Evolutionary conservation across 306 rosid genomes (phyloP).

Genomic region (Lablab purpureus): DNA sequence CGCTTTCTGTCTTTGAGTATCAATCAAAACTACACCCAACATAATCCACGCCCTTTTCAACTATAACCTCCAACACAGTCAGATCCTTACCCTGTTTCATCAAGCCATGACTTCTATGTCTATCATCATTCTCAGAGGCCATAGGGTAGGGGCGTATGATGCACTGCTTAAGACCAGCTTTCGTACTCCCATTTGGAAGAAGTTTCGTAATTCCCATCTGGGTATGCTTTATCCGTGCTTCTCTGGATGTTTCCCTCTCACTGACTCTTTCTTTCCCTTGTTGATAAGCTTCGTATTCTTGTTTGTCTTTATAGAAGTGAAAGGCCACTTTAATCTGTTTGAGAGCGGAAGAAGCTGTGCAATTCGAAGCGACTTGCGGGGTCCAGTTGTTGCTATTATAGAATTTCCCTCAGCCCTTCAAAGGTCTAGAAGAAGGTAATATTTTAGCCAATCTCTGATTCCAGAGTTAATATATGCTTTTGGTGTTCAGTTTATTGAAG

Average conservation of each 20-base stretch:
- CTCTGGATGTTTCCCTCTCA: not conserved
- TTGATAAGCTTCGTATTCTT: not conserved
- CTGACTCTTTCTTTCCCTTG: not conserved
- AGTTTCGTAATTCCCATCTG: slow-evolving; percentile 50
- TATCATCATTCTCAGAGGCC: slow-evolving; percentile 57
- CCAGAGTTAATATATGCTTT: not conserved
- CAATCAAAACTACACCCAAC: not conserved
- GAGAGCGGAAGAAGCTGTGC: slow-evolving; percentile 56
- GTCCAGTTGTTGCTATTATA: slow-evolving; percentile 50
- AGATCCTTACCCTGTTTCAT: slow-evolving; percentile 7
- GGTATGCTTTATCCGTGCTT: slow-evolving; percentile 54
- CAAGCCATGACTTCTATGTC: slow-evolving; percentile 57
- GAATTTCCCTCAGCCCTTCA: slow-evolving; percentile 32
- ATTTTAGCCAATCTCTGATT: slow-evolving; percentile 29
- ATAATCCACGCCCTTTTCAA: not conserved
- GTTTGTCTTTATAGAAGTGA: slow-evolving; percentile 47
- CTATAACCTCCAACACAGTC: not conserved
- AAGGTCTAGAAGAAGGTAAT: slow-evolving; percentile 59
- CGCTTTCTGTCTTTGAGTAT: not conserved
- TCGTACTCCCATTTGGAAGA: slow-evolving; percentile 43
- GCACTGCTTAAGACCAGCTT: slow-evolving; percentile 45
- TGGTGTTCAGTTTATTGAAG: not conserved
- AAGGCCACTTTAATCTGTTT: slow-evolving; percentile 45
- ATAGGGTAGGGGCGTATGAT: slow-evolving; percentile 44
- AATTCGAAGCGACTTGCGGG: slow-evolving; percentile 53